phyloP scores from a whole-genome alignment of 208 protist species.

The Trypanosoma brucei region DNA sequence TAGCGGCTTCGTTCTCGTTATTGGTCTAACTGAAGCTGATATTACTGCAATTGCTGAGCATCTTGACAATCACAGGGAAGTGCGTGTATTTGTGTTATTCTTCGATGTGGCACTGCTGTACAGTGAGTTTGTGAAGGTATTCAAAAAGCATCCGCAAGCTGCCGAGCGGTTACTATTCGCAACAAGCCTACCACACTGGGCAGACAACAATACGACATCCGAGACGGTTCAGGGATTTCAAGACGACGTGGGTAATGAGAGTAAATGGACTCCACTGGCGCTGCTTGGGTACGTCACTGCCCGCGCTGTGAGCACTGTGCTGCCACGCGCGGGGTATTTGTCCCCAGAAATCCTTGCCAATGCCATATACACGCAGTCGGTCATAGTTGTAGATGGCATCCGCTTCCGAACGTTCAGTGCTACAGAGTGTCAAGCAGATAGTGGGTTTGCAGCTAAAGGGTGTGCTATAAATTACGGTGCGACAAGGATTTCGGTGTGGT shows the following conservation, averaged over 20 bases:
- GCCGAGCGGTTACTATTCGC: constrained; percentile 30
- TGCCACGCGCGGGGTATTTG: constrained; percentile 12
- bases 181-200: constrained; percentile 52
- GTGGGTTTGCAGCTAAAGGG: not conserved
- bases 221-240: constrained; percentile 18
- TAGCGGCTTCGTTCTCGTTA: constrained; percentile 5
- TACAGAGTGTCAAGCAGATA: not conserved
- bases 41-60: constrained; percentile 16
- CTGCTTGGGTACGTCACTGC: constrained; percentile 14
- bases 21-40: constrained; percentile 19
- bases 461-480: constrained; percentile 47
- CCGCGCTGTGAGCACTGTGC: constrained; percentile 8
- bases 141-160: not conserved
- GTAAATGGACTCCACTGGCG: constrained; percentile 7
- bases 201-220: constrained; percentile 16
- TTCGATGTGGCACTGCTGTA: constrained; percentile 36
- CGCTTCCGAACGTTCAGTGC: constrained; percentile 23
- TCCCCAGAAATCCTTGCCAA: constrained; percentile 16
- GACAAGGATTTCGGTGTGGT: constrained; percentile 26
- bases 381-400: constrained; percentile 23
- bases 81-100: constrained; percentile 28
- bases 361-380: constrained; percentile 18
- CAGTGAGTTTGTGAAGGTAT: constrained; percentile 22
- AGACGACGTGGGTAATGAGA: not conserved
- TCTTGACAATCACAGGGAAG: constrained; percentile 9